Percentiles rank a stretch among this genome's conserved stretches.
phyloP scores from a whole-genome alignment of 2,329 filamentous ascomycete genomes.

The Sarocladium strictum region DNA sequence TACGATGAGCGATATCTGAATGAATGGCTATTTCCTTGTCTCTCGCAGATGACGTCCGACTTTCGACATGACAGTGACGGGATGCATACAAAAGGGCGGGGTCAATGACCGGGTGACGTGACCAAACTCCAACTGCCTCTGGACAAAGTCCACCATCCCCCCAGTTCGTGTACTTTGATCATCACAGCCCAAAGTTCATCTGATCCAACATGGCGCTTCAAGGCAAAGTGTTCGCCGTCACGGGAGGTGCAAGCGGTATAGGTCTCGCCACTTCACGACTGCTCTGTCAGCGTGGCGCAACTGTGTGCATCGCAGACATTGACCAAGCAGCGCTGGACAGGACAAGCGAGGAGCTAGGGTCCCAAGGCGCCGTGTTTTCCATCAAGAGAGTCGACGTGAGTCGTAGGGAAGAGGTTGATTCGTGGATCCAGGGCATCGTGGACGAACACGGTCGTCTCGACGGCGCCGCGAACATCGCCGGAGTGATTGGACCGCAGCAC shows the following conservation, averaged over 20 bases:
- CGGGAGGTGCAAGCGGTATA: conserved; percentile 18
- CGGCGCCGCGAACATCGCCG: conserved; percentile 50
- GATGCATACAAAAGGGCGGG: too few relatives aligned
- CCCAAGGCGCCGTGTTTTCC: conserved; percentile 20
- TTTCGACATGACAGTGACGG: too few relatives aligned
- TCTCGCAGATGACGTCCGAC: not conserved
- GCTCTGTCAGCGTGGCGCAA: conserved; percentile 12
- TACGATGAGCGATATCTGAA: not conserved
- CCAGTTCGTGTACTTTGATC: too few relatives aligned
- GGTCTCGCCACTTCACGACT: conserved; percentile 13
- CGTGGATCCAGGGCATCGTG: conserved; percentile 42
- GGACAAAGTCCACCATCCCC: too few relatives aligned
- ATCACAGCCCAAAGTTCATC: too few relatives aligned
- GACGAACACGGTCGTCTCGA: conserved; percentile 45
- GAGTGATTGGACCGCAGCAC: conserved; percentile 41
- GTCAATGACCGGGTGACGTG: too few relatives aligned
- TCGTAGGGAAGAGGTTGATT: conserved; percentile 40
- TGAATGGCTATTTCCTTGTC: not conserved
- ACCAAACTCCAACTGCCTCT: too few relatives aligned
- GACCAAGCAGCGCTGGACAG: conserved; percentile 22
- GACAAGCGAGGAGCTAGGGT: conserved; percentile 24
- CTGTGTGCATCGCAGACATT: conserved; percentile 34
- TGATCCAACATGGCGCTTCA: not conserved
- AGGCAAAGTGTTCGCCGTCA: conserved; percentile 13
- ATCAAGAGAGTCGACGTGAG: conserved; percentile 43